Evolutionary conservation across 1,284 basidiomycete genomes (phyloP), one percentile per base, ranked within the genome.

Genomic region (Grifola frondosa): DNA sequence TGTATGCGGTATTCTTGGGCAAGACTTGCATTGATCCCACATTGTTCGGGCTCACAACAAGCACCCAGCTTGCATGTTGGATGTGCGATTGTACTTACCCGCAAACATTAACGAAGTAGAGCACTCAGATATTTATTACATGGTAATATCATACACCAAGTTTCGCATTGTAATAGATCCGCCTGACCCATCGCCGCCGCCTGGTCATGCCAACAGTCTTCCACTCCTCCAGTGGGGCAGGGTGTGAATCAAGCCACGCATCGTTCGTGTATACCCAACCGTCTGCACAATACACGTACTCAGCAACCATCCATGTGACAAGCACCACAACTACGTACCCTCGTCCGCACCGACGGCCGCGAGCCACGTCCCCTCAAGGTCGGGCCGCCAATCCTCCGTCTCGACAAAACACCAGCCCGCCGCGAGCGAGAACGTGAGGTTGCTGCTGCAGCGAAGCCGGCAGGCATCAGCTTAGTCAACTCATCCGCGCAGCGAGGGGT

Each of bases 241-340:
- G 61, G 2, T 66, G 66, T 1, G 77, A 70, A 37, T 79, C 70
- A 9, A 75, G 67, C 87, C 87, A 88, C 0, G 72, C 66, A 49
- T 88, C 84, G 46, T 85, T 84, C 4, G 83, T 84, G 54, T 89
- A 88, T 12, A 86, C 77, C 85, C 87, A 89, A 5, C 85, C 87
- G 56, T 77, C 86, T 82, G 45, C 2, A 48, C 31, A 42, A 15
- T 23, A 24, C 43, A 15, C 29, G 19, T 41, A 19, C 16, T 24
- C 15, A 30, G 40, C 11, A 35, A 30, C 12, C 17, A 41, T 28
- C 30, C n/a, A 24, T 26, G 22, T 5, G 16, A 37, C 28, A 13
- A 26, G 28, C 13, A 31, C 20, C 16, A 20, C 21, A 35, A 36
- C 24, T 15, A 60, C 69, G 40, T 35, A 79, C 74, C 62, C 32